Evolutionary conservation across 148 eudicot species (phyloP).

Genomic region (Vaccinium vitisidaea): DNA sequence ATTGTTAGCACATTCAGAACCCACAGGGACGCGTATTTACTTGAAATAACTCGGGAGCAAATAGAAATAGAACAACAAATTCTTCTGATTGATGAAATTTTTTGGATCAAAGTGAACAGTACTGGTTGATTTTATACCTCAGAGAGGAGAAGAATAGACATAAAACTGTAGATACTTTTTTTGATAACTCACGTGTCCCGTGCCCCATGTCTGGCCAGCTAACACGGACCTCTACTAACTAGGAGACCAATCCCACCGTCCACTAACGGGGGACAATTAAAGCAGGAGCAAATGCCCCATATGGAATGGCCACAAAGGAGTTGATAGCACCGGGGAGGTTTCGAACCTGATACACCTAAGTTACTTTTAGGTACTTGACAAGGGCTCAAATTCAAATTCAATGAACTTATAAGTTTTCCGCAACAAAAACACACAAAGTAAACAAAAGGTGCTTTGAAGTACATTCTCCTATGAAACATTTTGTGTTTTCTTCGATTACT

Average conservation of each 20-base stretch:
- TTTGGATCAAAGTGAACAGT: neutral
- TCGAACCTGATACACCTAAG: too few species aligned
- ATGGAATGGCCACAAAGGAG: too few species aligned
- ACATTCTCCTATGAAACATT: neutral
- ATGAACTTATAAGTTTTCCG: neutral
- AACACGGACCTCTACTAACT: too few species aligned
- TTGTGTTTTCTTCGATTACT: neutral
- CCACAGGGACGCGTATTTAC: neutral
- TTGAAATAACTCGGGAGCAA: neutral
- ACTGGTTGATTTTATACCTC: neutral
- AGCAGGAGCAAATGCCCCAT: too few species aligned
- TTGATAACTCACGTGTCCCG: too few species aligned
- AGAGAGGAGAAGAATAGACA: neutral
- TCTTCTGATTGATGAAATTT: neutral
- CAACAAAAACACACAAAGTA: neutral
- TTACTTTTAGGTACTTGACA: neutral
- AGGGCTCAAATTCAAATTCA: neutral
- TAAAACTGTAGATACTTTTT: neutral
- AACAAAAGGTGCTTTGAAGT: neutral
- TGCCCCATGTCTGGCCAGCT: too few species aligned
- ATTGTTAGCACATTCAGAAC: neutral
- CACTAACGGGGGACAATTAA: too few species aligned
- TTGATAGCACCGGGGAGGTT: too few species aligned
- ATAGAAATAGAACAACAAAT: neutral
- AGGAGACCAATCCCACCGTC: too few species aligned